Percentiles rank a stretch among this genome's conserved stretches.
phyloP scores from a whole-genome alignment of 2,329 filamentous ascomycete genomes.

The Curvularia sp. region DNA sequence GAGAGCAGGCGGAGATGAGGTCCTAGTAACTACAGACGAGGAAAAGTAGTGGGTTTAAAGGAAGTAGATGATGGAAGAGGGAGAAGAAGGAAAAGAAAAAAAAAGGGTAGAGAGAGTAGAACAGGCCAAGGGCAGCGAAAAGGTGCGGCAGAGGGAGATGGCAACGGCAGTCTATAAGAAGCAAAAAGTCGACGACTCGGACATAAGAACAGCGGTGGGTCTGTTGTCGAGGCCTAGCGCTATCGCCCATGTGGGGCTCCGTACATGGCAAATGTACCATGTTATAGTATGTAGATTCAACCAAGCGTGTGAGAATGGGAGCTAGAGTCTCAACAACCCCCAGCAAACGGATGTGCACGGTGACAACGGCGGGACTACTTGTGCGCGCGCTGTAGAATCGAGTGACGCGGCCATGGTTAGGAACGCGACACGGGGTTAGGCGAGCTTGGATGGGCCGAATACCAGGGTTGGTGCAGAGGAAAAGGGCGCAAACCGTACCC shows the following conservation, averaged over 20 bases:
- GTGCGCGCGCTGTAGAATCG: background rate
- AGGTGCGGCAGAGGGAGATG: background rate
- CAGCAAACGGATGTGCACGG: slow-evolving; percentile 26
- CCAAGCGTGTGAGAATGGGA: background rate
- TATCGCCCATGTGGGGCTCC: slow-evolving; percentile 16
- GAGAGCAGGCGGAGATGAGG: slow-evolving; percentile 6
- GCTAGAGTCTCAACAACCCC: slow-evolving; percentile 3
- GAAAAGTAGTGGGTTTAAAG: slow-evolving; percentile 4
- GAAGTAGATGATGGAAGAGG: background rate
- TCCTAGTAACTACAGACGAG: slow-evolving; percentile 15
- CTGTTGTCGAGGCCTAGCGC: slow-evolving; percentile 8
- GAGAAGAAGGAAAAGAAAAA: slow-evolving; percentile 29
- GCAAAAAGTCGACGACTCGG: slow-evolving; percentile 18
- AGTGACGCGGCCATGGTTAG: background rate
- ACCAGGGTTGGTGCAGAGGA: background rate
- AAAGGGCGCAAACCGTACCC: background rate
- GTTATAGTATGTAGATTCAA: background rate
- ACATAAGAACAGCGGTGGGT: slow-evolving; percentile 19
- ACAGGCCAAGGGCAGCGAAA: slow-evolving; percentile 6
- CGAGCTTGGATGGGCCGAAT: background rate
- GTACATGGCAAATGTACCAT: slow-evolving; percentile 9
- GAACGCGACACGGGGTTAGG: background rate
- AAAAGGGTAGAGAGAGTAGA: slow-evolving; percentile 18
- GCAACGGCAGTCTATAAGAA: slow-evolving; percentile 10
- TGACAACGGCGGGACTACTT: slow-evolving; percentile 10